Percentiles rank a stretch among this genome's conserved stretches.
Conservation (phyloP, 1,284 basidiomycete species). For the Marasmius fiardii region DNA sequence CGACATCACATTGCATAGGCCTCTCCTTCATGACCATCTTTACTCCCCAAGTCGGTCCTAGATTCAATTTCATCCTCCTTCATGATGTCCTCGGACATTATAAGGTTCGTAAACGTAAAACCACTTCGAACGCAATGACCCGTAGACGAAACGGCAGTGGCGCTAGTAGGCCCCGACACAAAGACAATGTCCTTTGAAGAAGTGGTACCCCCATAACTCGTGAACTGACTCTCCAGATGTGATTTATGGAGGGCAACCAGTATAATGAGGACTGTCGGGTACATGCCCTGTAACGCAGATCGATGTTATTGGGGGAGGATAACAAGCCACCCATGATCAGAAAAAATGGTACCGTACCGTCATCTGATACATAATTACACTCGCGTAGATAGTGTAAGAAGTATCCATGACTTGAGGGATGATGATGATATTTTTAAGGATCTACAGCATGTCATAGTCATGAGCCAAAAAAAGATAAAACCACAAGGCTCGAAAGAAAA, state of each 20-base stretch:
- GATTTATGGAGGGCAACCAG: constrained; percentile 13
- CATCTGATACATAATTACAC: constrained; percentile 10
- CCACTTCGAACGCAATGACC: not conserved
- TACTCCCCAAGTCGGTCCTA: not conserved
- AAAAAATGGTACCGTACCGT: constrained; percentile 4
- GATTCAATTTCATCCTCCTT: not conserved
- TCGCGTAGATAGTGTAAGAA: constrained; percentile 11
- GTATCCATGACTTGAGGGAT: constrained; percentile 7
- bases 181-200: not conserved
- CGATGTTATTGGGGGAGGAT: not conserved
- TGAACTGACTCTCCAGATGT: constrained; percentile 14
- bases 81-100: not conserved
- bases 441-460: constrained; percentile 1
- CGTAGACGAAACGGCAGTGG: not conserved
- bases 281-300: constrained; percentile 11
- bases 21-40: too few species aligned
- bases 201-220: not conserved
- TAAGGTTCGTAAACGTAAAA: too few species aligned
- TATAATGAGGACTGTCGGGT: constrained; percentile 12
- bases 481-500: not conserved
- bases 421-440: constrained; percentile 12
- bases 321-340: not conserved
- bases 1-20: too few species aligned
- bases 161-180: not conserved
- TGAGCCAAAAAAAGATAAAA: too few species aligned